phyloP scores from a whole-genome alignment of 1,284 basidiomycete genomes.

The Wallemia mellicola region DNA sequence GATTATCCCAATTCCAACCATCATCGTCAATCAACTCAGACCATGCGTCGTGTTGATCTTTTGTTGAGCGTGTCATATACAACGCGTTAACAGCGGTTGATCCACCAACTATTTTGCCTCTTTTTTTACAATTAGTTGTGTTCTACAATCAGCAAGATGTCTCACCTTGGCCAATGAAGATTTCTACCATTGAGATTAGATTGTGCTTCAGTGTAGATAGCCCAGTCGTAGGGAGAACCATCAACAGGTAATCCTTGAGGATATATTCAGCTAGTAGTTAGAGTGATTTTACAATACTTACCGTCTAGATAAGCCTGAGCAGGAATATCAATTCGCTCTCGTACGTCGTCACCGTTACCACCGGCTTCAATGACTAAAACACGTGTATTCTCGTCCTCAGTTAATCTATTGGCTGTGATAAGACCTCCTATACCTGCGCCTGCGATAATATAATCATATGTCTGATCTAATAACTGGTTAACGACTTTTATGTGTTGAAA shows the following conservation, averaged over 20 bases:
- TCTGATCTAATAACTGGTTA: neutral
- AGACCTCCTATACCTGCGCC: neutral
- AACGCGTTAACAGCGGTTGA: neutral
- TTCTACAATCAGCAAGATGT: neutral
- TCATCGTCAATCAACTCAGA: neutral
- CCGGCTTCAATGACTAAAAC: neutral
- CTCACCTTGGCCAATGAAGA: neutral
- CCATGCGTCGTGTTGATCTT: neutral
- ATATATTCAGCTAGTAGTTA: neutral
- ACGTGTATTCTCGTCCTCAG: neutral
- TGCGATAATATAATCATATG: neutral
- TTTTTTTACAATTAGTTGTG: no score
- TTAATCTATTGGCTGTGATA: neutral
- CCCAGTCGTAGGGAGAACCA: neutral
- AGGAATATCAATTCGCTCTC: neutral
- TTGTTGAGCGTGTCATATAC: neutral
- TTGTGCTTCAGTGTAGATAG: neutral
- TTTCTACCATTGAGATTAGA: neutral
- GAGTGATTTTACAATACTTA: neutral
- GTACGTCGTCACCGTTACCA: neutral
- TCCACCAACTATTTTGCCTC: neutral
- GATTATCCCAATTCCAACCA: neutral
- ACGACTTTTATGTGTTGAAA: neutral
- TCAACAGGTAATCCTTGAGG: neutral
- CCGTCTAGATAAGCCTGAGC: neutral